phyloP scores from a whole-genome alignment of 129 eudicot genomes.

The Tagetes erecta region DNA sequence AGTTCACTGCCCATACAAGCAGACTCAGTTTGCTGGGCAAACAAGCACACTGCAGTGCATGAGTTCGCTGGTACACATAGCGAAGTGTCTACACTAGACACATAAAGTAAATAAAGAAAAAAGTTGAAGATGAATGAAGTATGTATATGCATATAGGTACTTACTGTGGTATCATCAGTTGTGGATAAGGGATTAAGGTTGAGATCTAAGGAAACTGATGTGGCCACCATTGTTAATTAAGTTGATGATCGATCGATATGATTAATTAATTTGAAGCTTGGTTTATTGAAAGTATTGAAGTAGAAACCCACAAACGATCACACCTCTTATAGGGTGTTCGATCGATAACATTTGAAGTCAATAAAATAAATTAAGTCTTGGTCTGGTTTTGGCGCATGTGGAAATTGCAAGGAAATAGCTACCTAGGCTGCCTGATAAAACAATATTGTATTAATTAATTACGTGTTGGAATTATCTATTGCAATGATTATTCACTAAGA shows the following conservation, averaged over 20 bases:
- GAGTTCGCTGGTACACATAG: too few relatives aligned
- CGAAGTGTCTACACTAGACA: background rate
- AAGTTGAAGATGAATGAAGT: too few relatives aligned
- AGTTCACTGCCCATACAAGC: too few relatives aligned
- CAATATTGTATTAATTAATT: background rate
- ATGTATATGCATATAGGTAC: background rate
- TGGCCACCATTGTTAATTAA: constrained; percentile 31
- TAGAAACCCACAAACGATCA: background rate
- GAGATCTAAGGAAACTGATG: constrained; percentile 31
- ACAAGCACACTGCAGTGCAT: too few relatives aligned
- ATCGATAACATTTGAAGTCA: background rate
- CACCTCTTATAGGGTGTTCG: background rate
- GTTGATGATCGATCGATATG: too few relatives aligned
- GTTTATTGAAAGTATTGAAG: background rate
- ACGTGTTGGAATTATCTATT: background rate
- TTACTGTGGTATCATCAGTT: constrained; percentile 24
- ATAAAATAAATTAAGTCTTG: background rate
- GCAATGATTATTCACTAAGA: background rate
- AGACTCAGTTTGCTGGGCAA: too few relatives aligned
- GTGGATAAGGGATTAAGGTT: constrained; percentile 32
- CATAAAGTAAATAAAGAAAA: too few relatives aligned
- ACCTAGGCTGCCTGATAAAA: background rate
- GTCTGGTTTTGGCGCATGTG: background rate
- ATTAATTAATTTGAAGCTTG: background rate
- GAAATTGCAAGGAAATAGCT: background rate